phyloP scores from a whole-genome alignment of 2,329 filamentous ascomycete species.

The Triangularia verruculosa region DNA sequence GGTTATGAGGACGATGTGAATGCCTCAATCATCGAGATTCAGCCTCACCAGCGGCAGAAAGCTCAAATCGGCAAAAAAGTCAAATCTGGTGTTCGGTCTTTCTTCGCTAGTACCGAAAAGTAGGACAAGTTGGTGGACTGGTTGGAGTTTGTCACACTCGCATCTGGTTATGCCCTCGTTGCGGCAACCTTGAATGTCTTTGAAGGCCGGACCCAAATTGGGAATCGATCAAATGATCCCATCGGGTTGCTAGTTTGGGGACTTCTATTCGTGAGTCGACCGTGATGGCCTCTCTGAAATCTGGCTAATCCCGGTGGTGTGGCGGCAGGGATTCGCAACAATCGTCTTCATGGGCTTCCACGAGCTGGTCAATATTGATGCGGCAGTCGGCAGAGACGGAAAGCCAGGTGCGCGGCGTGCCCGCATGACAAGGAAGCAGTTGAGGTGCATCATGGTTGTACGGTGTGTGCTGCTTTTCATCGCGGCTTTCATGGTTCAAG shows the following conservation, averaged over 20 bases:
- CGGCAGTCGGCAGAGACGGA: not conserved
- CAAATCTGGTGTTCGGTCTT: not conserved
- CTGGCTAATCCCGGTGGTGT: not conserved
- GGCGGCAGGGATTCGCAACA: not conserved
- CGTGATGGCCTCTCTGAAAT: not conserved
- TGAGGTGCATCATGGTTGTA: not conserved
- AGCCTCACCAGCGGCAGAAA: not conserved
- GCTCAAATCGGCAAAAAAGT: not conserved
- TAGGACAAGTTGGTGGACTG: not conserved
- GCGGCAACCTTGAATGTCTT: not conserved
- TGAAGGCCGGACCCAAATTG: not conserved
- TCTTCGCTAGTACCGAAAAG: not conserved
- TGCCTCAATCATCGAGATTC: not conserved
- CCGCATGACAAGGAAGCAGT: not conserved
- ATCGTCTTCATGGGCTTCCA: not conserved
- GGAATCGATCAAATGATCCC: not conserved
- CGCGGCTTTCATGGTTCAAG: not conserved
- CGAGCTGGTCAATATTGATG: not conserved
- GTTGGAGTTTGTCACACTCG: not conserved
- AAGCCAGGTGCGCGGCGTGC: not conserved
- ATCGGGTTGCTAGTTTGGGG: not conserved
- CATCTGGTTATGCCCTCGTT: not conserved
- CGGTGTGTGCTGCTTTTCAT: not conserved
- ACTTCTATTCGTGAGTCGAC: not conserved
- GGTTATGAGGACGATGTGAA: not conserved